These are phyloP conservation scores for Irpex sp. DNA, from an alignment of 1,284 basidiomycete genomes.

Conservation along the genomic window DNA sequence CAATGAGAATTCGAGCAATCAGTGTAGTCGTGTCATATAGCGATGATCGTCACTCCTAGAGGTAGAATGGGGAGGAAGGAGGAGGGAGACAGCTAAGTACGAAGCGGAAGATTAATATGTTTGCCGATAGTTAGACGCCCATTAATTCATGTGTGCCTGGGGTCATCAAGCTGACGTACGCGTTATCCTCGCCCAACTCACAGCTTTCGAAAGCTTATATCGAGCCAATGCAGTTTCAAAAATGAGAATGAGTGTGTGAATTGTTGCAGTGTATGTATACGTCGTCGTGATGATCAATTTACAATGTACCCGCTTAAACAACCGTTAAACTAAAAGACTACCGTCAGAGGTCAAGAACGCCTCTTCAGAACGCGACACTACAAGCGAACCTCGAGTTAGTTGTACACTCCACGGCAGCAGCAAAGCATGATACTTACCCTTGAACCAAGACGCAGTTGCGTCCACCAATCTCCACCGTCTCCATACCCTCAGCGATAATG, in stretches of 20 bases:
- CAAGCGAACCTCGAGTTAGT: background rate
- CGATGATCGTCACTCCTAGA: background rate
- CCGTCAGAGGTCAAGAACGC: too few species aligned
- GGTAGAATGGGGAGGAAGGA: background rate
- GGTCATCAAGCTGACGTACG: background rate
- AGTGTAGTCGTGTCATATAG: background rate
- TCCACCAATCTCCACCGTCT: constrained; percentile 22
- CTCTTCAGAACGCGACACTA: background rate
- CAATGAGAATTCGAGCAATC: background rate
- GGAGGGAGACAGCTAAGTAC: background rate
- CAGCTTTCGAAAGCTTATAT: too few species aligned
- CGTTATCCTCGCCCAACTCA: too few species aligned
- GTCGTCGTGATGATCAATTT: too few species aligned
- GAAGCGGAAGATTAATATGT: background rate
- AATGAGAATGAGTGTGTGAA: too few species aligned
- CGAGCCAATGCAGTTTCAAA: too few species aligned
- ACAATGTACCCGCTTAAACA: too few species aligned
- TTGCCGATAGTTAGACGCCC: background rate
- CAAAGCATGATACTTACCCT: constrained; percentile 8
- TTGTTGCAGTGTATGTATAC: too few species aligned
- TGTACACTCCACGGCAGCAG: too few species aligned
- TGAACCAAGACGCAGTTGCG: constrained; percentile 24
- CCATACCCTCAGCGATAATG: constrained; percentile 13
- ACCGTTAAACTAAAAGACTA: too few species aligned
- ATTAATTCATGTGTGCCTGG: background rate